Evolutionary conservation across 306 rosid species (phyloP), one percentile per base, ranked within the genome.

Genomic region (Abrus precatorius): DNA sequence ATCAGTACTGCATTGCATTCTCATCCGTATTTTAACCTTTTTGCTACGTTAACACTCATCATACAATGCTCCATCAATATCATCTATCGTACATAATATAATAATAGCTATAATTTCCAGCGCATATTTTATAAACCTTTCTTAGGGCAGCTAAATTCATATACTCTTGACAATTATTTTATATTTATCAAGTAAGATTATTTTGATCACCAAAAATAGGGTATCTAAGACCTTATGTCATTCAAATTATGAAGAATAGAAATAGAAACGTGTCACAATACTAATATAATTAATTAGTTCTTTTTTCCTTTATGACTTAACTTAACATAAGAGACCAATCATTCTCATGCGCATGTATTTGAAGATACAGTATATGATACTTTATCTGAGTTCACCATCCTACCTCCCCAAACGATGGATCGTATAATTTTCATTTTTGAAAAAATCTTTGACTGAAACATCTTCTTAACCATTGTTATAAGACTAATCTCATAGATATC

Each of bases 21-120:
- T 69, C 52, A 20, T 72, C 68, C 49, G 55, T 77, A 78, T 82
- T 30, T 62, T 49, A 33, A 61, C 79, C 88, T 78, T 82, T 85
- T 78, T 65, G 50, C 43, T 80, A 65, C 68, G 7, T 79, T 48
- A 73, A 64, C 87, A 50, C 74, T 77, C 32, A 6, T 74, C 87
- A 27, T 57, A 57, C 2, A 57, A 57, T 12, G 36, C 64, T 5
- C n/a, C 1, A 29, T 29, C 36, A 3, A 8, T 36, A 2, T 36
- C 40, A 36, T 36, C 40, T 36, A 36, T 36, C 40, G 4, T 4
- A 36, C 4, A 36, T 36, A 36, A 20, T 20, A 20, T 20, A 20
- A 20, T 20, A 20, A 20, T 20, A 20, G 3, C 40, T 36, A 36
- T 36, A 36, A 36, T 36, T 20, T 20, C 20, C 20, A 20, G 20